Evolutionary conservation across 306 rosid species (phyloP).

Genomic region (Gastrolobium bilobum): DNA sequence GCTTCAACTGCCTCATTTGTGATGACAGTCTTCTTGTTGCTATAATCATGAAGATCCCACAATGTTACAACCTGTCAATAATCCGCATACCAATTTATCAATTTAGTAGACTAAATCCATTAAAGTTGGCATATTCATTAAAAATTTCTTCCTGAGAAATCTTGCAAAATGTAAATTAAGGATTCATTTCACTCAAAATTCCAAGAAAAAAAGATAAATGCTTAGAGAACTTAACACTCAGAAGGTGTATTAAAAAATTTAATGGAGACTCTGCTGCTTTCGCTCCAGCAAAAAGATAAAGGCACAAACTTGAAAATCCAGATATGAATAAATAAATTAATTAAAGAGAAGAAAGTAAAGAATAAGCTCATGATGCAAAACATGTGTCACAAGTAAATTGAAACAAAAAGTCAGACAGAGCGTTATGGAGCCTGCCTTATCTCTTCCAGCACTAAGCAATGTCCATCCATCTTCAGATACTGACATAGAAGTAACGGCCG

Average conservation of each 20-base stretch:
- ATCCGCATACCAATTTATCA: constrained; percentile 46
- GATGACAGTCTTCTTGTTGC: constrained; percentile 82
- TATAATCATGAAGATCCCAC: constrained; percentile 88
- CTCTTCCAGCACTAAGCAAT: constrained; percentile 96
- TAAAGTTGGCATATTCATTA: neutral
- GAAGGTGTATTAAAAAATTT: neutral
- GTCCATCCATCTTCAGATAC: constrained; percentile 90
- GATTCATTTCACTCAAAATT: constrained; percentile 20
- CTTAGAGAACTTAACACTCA: neutral
- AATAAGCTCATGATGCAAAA: neutral
- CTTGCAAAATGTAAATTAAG: neutral
- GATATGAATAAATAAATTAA: neutral
- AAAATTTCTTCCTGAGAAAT: constrained; percentile 3
- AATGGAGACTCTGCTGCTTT: constrained; percentile 1
- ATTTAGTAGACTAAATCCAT: constrained; percentile 20
- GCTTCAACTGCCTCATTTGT: constrained; percentile 94
- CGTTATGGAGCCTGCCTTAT: constrained; percentile 65
- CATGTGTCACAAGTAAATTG: constrained; percentile 5
- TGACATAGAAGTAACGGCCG: constrained; percentile 87
- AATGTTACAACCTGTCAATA: constrained; percentile 84
- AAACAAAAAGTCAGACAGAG: constrained; percentile 29
- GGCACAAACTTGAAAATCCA: neutral
- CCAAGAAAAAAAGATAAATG: constrained; percentile 1
- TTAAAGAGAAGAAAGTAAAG: constrained; percentile 4
- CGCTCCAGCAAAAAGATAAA: constrained; percentile 20